Base-by-base conservation (phyloP, 2,329 filamentous ascomycete species). In the Stemphylium lycopersici region DNA sequence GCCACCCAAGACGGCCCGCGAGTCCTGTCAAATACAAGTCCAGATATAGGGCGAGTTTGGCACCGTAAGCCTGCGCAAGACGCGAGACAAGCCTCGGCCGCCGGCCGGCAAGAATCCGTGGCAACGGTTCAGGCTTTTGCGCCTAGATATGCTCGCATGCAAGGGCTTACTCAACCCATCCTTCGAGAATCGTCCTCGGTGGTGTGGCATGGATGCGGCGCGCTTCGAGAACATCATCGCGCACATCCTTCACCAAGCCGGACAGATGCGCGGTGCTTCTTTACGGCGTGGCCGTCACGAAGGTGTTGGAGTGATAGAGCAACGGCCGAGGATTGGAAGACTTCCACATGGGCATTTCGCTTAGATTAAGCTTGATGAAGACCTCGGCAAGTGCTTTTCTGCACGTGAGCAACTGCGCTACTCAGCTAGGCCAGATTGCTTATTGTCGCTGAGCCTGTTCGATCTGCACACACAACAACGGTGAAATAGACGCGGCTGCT, bases 341-440 rank as follows among this genome's bases (percentile, higher is more conserved):
- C 16, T 18, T 15, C 16, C 16, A 22, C 43, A 40, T 52, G 20
- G 41, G 13, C 52, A 29, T 39, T 6, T 43, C 53, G 42, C 31
- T 39, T 56, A 56, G 40, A 51, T 51, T 44, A 51, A 51, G 47
- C 47, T 46, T 44, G 29, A 45, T 32, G 37, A 41, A 48, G 43
- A 32, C 33, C 29, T 29, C 39, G 51, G 39, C 45, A 48, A 24
- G 31, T 16, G 16, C 32, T 24, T 8, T 12, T 20, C 20, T 13
- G 24, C 52, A 52, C 48, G 48, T 46, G 48, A 51, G 41, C 46
- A 29, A 11, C 26, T 29, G 7, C 8, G 26, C 26, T 10, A 29
- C 26, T 29, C 26, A 11, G 26, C 26, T 29, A 11, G 26, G 8
- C 26, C 26, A 6, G 11, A 29, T 29, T 29, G 26, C 26, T 29